Evolutionary conservation across 73 alveolate genomes (phyloP).

Genomic region (Tetrahymena borealis): DNA sequence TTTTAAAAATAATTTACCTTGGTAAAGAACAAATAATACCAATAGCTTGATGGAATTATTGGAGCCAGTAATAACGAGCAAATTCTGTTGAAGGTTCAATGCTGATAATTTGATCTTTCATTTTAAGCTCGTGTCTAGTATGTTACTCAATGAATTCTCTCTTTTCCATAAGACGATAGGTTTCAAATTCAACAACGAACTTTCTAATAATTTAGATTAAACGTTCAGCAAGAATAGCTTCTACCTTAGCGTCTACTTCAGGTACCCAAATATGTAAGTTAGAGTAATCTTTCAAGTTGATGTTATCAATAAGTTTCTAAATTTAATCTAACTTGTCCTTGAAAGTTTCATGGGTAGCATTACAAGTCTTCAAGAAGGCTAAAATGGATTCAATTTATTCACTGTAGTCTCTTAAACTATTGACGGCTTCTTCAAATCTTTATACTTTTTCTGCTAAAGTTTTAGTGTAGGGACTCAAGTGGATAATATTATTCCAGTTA

Average conservation of each 20-base stretch:
- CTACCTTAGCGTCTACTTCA: conserved; percentile 73
- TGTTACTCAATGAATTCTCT: conserved; percentile 46
- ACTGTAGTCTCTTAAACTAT: conserved; percentile 45
- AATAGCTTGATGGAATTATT: conserved; percentile 80
- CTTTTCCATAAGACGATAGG: conserved; percentile 16
- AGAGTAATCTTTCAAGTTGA: conserved; percentile 70
- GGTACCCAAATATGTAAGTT: conserved; percentile 78
- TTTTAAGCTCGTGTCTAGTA: conserved; percentile 76
- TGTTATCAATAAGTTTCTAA: conserved; percentile 72
- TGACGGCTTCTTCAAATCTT: conserved; percentile 79
- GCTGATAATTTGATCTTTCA: conserved; percentile 72
- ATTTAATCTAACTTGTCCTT: conserved; percentile 50
- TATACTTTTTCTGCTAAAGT: conserved; percentile 68
- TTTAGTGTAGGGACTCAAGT: conserved; percentile 62
- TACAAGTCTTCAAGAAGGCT: conserved; percentile 42
- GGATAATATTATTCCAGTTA: conserved; percentile 72
- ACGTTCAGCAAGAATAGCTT: conserved; percentile 65
- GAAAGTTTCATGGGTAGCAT: conserved; percentile 27
- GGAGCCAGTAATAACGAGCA: conserved; percentile 94
- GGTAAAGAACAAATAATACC: conserved; percentile 57
- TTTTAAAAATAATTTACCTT: background rate
- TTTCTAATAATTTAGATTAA: conserved; percentile 58
- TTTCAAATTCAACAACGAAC: conserved; percentile 75
- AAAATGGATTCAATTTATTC: conserved; percentile 60
- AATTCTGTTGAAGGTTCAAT: conserved; percentile 96